Conservation (phyloP, 306 rosid species). For the Cucumis sativus region Cucumber_9930_V3 NC_026661.2:18964501-18965000, state of each 20-base stretch:
- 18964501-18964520: slow-evolving; percentile 90
- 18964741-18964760: slow-evolving; percentile 94
- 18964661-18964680: slow-evolving; percentile 70
- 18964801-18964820: not conserved
- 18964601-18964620: slow-evolving; percentile 97
- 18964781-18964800: slow-evolving; percentile 3
- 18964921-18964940: slow-evolving; percentile 88
- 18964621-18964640: slow-evolving; percentile 97
- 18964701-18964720: slow-evolving; percentile 56
- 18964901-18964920: slow-evolving; percentile 69
- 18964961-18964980: slow-evolving; percentile 61
- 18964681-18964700: slow-evolving; percentile 50
- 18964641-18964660: slow-evolving; percentile 78
- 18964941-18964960: slow-evolving; percentile 75
- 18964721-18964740: slow-evolving; percentile 91
- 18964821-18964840: slow-evolving; percentile 14
- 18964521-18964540: slow-evolving; percentile 78
- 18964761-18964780: slow-evolving; percentile 87
- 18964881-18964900: slow-evolving; percentile 92
- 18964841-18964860: slow-evolving; percentile 54
- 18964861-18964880: slow-evolving; percentile 74
- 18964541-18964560: slow-evolving; percentile 88
- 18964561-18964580: slow-evolving; percentile 47
- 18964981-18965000: slow-evolving; percentile 91
- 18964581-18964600: slow-evolving; percentile 80